These are phyloP conservation scores for Candida albicans DNA, from an alignment of 1,139 yeast species.

Conservation along the genomic window DNA sequence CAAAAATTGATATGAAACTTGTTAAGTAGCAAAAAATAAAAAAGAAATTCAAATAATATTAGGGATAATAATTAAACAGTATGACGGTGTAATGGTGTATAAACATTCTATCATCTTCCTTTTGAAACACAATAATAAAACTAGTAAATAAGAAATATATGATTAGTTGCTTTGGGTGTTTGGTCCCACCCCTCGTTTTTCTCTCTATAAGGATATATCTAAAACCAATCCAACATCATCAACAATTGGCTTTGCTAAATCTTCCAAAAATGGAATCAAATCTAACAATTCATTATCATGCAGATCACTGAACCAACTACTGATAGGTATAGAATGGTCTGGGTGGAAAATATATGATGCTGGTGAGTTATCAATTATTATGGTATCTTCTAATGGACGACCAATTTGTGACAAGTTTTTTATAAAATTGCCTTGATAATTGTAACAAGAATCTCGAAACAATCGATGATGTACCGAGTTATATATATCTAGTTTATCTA, in stretches of 20 bases:
- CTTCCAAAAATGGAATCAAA: constrained; percentile 87
- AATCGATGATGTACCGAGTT: constrained; percentile 83
- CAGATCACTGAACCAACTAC: constrained; percentile 97
- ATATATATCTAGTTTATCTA: constrained; percentile 79
- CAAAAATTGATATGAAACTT: no score
- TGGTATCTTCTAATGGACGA: constrained; percentile 79
- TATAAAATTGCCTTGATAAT: constrained; percentile 85
- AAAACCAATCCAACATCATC: constrained; percentile 82
- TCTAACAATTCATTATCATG: constrained; percentile 95
- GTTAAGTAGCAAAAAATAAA: no score
- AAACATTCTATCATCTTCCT: background rate
- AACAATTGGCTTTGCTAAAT: constrained; percentile 65
- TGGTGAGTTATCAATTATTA: constrained; percentile 95
- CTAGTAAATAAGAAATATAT: no score
- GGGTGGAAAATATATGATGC: constrained; percentile 97
- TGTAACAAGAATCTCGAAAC: constrained; percentile 72
- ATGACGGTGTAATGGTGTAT: background rate
- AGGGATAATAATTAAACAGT: no score
- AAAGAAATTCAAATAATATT: no score
- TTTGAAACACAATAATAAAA: background rate
- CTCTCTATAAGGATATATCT: constrained; percentile 56
- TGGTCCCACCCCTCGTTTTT: background rate
- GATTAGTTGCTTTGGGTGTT: background rate
- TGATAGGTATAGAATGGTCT: constrained; percentile 96
- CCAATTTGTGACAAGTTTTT: constrained; percentile 93